Base-by-base conservation (phyloP, 2,329 filamentous ascomycete genomes). In the Helotiales sp. region DNA sequence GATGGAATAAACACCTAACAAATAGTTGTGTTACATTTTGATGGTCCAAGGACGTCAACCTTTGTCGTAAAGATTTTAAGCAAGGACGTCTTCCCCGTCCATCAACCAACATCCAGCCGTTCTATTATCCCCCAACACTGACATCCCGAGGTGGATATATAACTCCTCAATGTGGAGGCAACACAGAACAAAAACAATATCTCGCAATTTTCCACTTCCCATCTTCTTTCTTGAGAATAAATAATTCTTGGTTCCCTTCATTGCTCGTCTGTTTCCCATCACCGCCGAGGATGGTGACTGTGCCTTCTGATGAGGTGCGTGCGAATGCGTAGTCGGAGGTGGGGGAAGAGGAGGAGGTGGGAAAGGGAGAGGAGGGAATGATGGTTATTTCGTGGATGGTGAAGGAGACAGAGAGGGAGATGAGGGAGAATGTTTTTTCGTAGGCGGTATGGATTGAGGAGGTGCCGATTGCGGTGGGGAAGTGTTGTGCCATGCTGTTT, bases 291-390 rank as follows among this genome's bases (percentile, higher is more conserved):
- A 59, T 9, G 6, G 22, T 34, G 12, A 30, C 29, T 2, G 25
- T 55, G 2, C 57, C 52, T 25, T 29, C 38, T 8, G 57, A 54
- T 1, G 46, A 29, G 2, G 57, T 59, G 17, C 57, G 52, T 19
- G 57, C 57, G 47, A 59, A 55, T 5, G 57, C 57, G 29, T 30
- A 59, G 5, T n/a, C n/a, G n/a, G n/a, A n/a, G n/a, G n/a, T n/a
- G n/a, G n/a, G n/a, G n/a, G n/a, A n/a, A n/a, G n/a, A n/a, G n/a
- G n/a, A n/a, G n/a, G n/a, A n/a, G n/a, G n/a, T n/a, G n/a, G n/a
- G n/a, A n/a, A n/a, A n/a, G n/a, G n/a, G n/a, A n/a, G 36, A 15
- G 13, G 13, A 13, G 33, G 5, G 30, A 22, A 52, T 52, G n/a
- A 17, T 8, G 10, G 52, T 48, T 9, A 59, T 46, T 24, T 59